Evolutionary conservation across 169 alveolate species (phyloP), one percentile per base, ranked within the genome.

Genomic region (Plasmodium yoelii): DNA sequence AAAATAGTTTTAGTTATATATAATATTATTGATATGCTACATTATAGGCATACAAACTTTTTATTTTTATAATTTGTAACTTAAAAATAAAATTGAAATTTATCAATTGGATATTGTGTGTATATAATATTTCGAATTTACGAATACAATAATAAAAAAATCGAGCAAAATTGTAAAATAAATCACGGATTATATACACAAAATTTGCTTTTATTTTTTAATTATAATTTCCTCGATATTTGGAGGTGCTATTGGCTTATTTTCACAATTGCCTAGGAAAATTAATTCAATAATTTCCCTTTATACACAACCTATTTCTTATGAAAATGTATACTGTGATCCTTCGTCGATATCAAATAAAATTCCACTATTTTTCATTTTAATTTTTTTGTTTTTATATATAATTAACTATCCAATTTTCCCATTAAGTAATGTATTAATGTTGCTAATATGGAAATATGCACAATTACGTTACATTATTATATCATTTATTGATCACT

Each of bases 231-330:
- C 67, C 47, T 72, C 92, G 15, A 87, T 75, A 87, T 75, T 74
- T 59, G 92, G 88, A 15, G 92, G 46, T 22, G 57, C 88, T 39
- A 87, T 84, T 39, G 72, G 28, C 39, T 75, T 73, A 65, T 73
- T 19, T 47, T 73, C 73, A 28, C 92, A 87, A 51, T 75, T 87
- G 24, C 92, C 92, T 60, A 87, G 49, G 44, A 87, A 87, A 42
- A 87, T 65, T 55, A 87, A 87, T 72, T 87, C 88, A 15, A 84
- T n/a, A 87, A 70, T 75, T 87, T 55, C 64, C 92, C 49, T 72
- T 75, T 73, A 87, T 75, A 59, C 47, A 73, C 92, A 87, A 42
- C 84, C 88, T n/a, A 87, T 68, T 42, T 87, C 88, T 72, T 72
- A 84, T 34, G 92, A 87, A 67, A 72, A 87, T 3, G 88, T 87